Evolutionary conservation across 805 yeast species (phyloP).

Genomic region (Yamadazyma ubonensis): DNA sequence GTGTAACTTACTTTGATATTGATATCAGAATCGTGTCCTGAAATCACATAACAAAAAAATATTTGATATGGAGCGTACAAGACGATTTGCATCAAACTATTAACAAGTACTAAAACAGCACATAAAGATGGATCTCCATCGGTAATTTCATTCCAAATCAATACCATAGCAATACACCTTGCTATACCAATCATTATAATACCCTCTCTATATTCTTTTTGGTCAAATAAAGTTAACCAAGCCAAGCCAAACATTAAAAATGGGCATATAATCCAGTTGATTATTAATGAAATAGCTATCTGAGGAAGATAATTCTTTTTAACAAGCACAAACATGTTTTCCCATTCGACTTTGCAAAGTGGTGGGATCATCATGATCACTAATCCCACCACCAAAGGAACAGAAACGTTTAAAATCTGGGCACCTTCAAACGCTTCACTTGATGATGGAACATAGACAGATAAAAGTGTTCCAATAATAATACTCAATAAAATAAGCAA

Average conservation of each 20-base stretch:
- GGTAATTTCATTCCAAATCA: constrained; percentile 57
- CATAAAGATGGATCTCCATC: constrained; percentile 52
- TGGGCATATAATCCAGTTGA: constrained; percentile 60
- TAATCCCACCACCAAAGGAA: constrained; percentile 50
- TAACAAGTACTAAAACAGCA: constrained; percentile 51
- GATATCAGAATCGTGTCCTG: constrained; percentile 23
- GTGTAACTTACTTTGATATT: constrained; percentile 26
- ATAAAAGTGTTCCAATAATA: constrained; percentile 37
- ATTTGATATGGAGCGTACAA: constrained; percentile 53
- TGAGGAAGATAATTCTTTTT: constrained; percentile 17
- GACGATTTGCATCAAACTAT: constrained; percentile 50
- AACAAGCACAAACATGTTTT: constrained; percentile 26
- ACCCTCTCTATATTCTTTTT: constrained; percentile 50
- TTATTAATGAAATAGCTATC: constrained; percentile 38
- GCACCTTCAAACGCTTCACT: constrained; percentile 36
- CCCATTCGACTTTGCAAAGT: constrained; percentile 54
- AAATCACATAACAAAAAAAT: constrained; percentile 47
- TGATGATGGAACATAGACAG: constrained; percentile 40
- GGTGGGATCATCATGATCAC: constrained; percentile 60
- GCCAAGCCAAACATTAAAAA: constrained; percentile 55
- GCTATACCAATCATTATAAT: constrained; percentile 61
- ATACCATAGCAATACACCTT: constrained; percentile 62
- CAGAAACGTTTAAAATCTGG: constrained; percentile 37
- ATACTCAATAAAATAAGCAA: constrained; percentile 35
- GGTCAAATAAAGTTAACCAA: constrained; percentile 50